Percentiles rank a stretch among this genome's conserved stretches.
phyloP scores from a whole-genome alignment of 345 rosid species.

The Sapria himalayana region DNA sequence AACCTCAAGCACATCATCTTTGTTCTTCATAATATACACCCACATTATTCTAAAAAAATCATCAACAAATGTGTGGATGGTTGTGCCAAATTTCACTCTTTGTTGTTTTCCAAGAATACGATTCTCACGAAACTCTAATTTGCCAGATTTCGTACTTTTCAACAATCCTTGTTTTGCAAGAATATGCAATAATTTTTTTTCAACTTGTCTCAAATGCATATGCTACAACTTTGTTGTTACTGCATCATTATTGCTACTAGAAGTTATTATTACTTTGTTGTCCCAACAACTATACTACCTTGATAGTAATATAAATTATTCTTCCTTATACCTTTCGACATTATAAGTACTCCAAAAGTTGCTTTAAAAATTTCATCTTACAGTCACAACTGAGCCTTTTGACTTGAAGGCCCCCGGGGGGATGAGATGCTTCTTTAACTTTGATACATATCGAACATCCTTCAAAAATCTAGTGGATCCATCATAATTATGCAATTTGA shows the following conservation, averaged over 20 bases:
- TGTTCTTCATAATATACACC: slow-evolving; percentile 1
- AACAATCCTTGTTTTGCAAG: neutral
- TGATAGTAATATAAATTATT: too few species aligned
- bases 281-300: too few species aligned
- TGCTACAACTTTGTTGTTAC: slow-evolving; percentile 3
- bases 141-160: neutral
- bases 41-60: neutral
- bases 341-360: neutral
- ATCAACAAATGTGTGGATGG: slow-evolving; percentile 1
- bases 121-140: neutral
- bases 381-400: neutral
- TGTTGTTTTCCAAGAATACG: neutral
- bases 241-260: too few species aligned
- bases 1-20: neutral
- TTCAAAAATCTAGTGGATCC: too few species aligned
- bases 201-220: slow-evolving; percentile 2
- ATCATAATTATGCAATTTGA: too few species aligned
- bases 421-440: neutral
- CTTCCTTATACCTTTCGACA: too few species aligned
- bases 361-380: neutral
- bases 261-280: too few species aligned
- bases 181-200: slow-evolving; percentile 2
- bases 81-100: slow-evolving; percentile 1
- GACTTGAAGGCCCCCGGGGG: neutral
- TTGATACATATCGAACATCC: neutral